Conservation (phyloP, 78 protist genomes). For the Guillardia theta region DNA sequence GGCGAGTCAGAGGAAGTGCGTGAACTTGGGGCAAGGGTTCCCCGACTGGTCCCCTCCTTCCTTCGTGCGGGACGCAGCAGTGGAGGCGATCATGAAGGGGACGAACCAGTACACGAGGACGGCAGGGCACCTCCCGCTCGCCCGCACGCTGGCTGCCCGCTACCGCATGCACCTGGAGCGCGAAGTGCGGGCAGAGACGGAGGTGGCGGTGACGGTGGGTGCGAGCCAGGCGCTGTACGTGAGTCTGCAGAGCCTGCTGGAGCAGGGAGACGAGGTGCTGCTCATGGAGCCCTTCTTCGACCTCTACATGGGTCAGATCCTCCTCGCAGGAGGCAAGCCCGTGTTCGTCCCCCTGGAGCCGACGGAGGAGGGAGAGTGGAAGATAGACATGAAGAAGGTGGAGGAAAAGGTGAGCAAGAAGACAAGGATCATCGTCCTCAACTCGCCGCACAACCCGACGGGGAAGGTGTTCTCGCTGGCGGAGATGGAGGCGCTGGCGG, state of each 20-base stretch:
- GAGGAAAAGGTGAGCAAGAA: neutral
- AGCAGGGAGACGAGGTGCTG: constrained; percentile 51
- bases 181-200: neutral
- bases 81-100: neutral
- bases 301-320: constrained; percentile 44
- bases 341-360: constrained; percentile 33
- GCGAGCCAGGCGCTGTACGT: constrained; percentile 52
- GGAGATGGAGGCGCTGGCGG: neutral
- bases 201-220: constrained; percentile 53
- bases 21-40: constrained; percentile 40
- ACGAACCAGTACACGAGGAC: constrained; percentile 55
- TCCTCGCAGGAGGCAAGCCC: neutral
- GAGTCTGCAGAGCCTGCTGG: constrained; percentile 27
- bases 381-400: neutral
- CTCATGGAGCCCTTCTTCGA: constrained; percentile 56
- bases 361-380: neutral
- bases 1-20: neutral
- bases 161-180: constrained; percentile 39
- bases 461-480: constrained; percentile 18
- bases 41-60: constrained; percentile 50
- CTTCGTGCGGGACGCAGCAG: constrained; percentile 31
- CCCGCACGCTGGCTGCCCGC: neutral
- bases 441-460: constrained; percentile 56
- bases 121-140: constrained; percentile 56
- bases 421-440: constrained; percentile 34